Conservation (phyloP, 768 basidiomycete genomes). For the Lanmaoa pseudosensibilis region DNA sequence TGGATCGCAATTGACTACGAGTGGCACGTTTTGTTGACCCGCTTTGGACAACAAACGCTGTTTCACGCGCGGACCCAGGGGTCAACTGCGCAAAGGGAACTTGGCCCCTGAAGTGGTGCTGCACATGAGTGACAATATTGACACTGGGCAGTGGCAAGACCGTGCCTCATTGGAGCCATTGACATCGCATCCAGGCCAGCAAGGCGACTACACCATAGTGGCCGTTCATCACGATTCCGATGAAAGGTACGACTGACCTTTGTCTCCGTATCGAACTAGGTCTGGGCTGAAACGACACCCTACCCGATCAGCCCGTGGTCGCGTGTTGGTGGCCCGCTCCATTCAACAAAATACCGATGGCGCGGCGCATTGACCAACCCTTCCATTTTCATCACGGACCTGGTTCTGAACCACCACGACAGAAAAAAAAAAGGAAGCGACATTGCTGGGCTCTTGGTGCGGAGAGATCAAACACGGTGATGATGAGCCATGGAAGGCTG, state of each 20-base stretch:
- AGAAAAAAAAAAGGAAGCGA: conserved; percentile 4
- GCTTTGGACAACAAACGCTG: neutral
- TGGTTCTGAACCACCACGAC: neutral
- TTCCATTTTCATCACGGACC: conserved; percentile 4
- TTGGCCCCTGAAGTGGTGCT: conserved; percentile 1
- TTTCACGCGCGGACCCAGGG: conserved; percentile 7
- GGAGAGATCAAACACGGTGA: conserved; percentile 13
- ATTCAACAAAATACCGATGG: neutral
- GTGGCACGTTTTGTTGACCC: neutral
- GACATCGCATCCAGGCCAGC: conserved; percentile 8
- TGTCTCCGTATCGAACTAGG: neutral
- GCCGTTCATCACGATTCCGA: conserved; percentile 3
- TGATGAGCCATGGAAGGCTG: conserved; percentile 8
- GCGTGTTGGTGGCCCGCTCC: neutral
- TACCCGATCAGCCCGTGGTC: neutral
- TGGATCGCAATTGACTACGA: conserved; percentile 1
- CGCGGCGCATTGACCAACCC: neutral
- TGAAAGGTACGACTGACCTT: conserved; percentile 7
- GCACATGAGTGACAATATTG: neutral
- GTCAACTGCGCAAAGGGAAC: neutral
- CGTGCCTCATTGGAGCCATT: conserved; percentile 10
- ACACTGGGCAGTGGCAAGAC: conserved; percentile 5
- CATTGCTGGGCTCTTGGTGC: neutral
- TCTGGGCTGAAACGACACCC: conserved; percentile 5
- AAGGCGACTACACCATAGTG: neutral